phyloP scores from a whole-genome alignment of 2,329 filamentous ascomycete species.

The Trichoderma brevicompactum region DNA sequence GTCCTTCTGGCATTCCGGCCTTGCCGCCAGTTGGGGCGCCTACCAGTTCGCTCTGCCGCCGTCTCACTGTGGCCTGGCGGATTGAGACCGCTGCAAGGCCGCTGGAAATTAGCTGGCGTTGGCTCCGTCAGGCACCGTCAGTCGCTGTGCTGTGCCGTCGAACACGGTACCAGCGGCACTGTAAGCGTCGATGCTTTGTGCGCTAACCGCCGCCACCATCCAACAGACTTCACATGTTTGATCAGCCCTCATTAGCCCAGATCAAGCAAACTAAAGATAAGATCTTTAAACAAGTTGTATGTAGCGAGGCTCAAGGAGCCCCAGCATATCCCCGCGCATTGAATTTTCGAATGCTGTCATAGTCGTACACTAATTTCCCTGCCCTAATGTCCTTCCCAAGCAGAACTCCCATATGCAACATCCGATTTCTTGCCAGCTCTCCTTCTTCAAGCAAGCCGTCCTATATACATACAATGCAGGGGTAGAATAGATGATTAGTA shows the following conservation, averaged over 20 bases:
- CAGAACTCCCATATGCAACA: background rate
- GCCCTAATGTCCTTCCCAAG: background rate
- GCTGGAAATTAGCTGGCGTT: background rate
- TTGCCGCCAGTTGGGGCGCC: conserved; percentile 10
- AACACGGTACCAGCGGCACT: conserved; percentile 23
- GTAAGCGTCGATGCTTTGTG: conserved; percentile 2
- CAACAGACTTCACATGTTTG: background rate
- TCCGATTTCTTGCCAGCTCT: background rate
- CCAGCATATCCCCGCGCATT: background rate
- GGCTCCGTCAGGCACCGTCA: background rate
- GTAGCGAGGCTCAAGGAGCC: background rate
- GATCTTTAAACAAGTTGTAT: background rate
- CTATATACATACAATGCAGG: background rate
- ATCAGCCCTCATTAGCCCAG: background rate
- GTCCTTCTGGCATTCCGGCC: conserved; percentile 16
- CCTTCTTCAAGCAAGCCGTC: too few species aligned
- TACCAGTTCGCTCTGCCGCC: conserved; percentile 6
- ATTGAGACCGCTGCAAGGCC: background rate
- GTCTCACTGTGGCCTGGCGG: conserved; percentile 14
- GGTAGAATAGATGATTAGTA: background rate
- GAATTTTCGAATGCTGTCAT: background rate
- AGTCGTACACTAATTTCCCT: background rate
- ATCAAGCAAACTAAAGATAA: background rate
- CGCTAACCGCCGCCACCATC: conserved; percentile 12
- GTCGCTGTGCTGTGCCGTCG: background rate